A percentile compares a stretch with the other conserved stretches of the same genome.
phyloP scores from a whole-genome alignment of 805 yeast genomes.

The Kuraishia floccosa region DNA sequence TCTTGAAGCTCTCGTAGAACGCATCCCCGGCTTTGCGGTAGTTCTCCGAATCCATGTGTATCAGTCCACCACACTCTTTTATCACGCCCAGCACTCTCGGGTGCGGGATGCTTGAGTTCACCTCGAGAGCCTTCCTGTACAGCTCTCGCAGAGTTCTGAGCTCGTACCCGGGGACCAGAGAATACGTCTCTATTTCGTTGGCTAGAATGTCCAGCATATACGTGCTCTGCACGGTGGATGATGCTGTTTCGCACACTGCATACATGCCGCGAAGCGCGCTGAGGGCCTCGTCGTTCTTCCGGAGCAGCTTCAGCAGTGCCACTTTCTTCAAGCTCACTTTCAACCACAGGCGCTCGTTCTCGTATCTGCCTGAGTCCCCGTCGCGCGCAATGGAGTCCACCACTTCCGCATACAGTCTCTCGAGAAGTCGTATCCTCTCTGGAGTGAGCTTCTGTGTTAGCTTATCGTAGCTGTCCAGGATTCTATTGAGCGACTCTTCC shows the following conservation, averaged over 20 bases:
- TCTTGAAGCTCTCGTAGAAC: constrained; percentile 38
- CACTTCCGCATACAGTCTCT: constrained; percentile 10
- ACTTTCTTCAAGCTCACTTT: constrained; percentile 35
- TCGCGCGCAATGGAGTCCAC: constrained; percentile 4
- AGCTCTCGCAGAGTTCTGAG: constrained; percentile 33
- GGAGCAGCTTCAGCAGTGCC: constrained; percentile 20
- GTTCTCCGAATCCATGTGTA: constrained; percentile 47
- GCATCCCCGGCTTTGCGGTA: constrained; percentile 40
- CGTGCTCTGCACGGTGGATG: constrained; percentile 34
- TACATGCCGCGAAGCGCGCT: constrained; percentile 24
- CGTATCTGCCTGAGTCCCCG: constrained; percentile 3
- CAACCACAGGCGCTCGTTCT: constrained; percentile 31
- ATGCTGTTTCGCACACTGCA: constrained; percentile 19
- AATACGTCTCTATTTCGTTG: constrained; percentile 45
- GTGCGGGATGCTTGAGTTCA: constrained; percentile 61
- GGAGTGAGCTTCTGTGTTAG: constrained; percentile 3
- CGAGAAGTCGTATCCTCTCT: constrained; percentile 9
- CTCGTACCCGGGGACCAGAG: too few species aligned
- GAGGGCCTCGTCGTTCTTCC: constrained; percentile 19
- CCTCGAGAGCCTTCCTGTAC: constrained; percentile 32
- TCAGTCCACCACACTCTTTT: constrained; percentile 64
- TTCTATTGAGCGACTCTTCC: constrained; percentile 17
- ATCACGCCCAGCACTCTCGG: constrained; percentile 67
- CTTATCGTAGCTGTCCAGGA: constrained; percentile 16
- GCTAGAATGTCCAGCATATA: constrained; percentile 56